Evolutionary conservation across 345 rosid species (phyloP), one percentile per base, ranked within the genome.

Genomic region (Physaria fendleri): DNA sequence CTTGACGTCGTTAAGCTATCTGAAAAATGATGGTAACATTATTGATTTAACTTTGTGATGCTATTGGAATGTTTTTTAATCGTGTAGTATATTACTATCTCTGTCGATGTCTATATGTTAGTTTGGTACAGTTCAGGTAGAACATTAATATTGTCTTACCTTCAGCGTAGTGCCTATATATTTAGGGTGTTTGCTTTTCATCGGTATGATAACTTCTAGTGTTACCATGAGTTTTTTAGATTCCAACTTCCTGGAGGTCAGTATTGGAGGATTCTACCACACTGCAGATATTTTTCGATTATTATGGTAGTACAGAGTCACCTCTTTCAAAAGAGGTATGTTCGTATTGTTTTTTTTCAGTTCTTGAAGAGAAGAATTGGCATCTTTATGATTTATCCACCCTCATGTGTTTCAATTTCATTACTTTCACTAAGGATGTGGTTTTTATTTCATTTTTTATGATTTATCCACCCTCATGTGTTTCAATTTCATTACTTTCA

Each of bases 41-140:
- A n/a, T n/a, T n/a, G n/a, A n/a, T n/a, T n/a, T n/a, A n/a, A n/a
- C n/a, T n/a, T n/a, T n/a, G n/a, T n/a, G n/a, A n/a, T 42, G 41
- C 40, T 45, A 28, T 56, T 38, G 29, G 33, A n/a, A 53, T 46
- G 24, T 47, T 44, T 37, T 43, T 27, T 9, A 60, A 30, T 34
- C 6, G 24, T 17, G 18, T 18, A 24, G 39, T 43, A 51, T 15
- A 34, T 20, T 34, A 15, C 54, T 41, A 34, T 44, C 44, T 21
- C 38, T 34, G 4, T 44, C 9, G 68, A 53, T 53, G 33, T 61
- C 11, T 45, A 25, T 69, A 14, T 46, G 16, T 56, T 62, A 94
- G 78, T 94, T 90, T 81, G 99, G 99, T 67, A 90, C 97, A 23
- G 90, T 94, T 71, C 99, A 90, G 99, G 99, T 90, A 74, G 30